These are phyloP conservation scores for Prototheca wickerhamii DNA, from an alignment of 163 green algal genomes.

Conservation along the genomic window DNA sequence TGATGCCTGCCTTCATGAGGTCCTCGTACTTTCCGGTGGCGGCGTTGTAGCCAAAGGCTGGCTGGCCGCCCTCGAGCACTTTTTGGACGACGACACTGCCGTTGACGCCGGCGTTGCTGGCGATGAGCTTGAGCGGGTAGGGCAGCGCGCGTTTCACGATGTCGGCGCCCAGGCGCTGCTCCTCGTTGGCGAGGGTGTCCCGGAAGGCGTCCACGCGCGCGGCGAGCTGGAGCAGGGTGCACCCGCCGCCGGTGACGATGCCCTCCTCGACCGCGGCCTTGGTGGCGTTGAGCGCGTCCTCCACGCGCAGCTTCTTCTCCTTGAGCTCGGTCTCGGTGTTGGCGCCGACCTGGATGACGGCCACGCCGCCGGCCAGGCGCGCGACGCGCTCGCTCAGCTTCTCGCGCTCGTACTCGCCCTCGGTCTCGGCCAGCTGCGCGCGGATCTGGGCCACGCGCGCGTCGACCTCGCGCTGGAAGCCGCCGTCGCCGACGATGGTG, in stretches of 20 bases:
- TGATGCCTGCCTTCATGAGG: conserved; percentile 92
- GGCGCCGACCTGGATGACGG: conserved; percentile 96
- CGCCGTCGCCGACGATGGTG: conserved; percentile 93
- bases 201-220: conserved; percentile 73
- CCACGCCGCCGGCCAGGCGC: conserved; percentile 86
- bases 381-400: conserved; percentile 99
- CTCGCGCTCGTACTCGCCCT: conserved; percentile 97
- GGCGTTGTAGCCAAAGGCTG: conserved; percentile 84
- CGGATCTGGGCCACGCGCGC: conserved; percentile 53
- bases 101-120: conserved; percentile 93
- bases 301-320: conserved; percentile 99
- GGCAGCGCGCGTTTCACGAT: conserved; percentile 89
- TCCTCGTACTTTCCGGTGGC: conserved; percentile 76
- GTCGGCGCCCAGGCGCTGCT: conserved; percentile 77
- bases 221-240: conserved; percentile 87
- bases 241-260: conserved; percentile 97
- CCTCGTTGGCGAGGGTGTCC: conserved; percentile 31
- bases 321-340: conserved; percentile 99
- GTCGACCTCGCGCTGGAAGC: conserved; percentile 68
- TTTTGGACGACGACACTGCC: conserved; percentile 88
- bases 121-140: conserved; percentile 94
- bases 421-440: conserved; percentile 9
- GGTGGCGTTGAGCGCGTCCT: conserved; percentile 98
- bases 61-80: conserved; percentile 57
- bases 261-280: conserved; percentile 98